Conservation (phyloP, 2,329 filamentous ascomycete species). For the Colletotrichum trifolii region DNA sequence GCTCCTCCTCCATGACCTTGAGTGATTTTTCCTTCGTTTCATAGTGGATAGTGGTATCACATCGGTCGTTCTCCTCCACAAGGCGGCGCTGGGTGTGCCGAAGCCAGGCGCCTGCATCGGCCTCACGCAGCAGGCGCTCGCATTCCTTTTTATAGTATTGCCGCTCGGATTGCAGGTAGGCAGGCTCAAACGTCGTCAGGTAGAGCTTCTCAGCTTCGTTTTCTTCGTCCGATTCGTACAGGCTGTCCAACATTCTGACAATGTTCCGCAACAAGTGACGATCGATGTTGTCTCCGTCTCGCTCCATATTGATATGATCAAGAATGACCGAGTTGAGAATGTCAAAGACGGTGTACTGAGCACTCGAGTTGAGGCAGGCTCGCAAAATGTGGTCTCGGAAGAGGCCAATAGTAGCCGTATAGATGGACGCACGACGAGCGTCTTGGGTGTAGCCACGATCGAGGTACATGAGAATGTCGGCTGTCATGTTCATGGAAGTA, state of each 20-base stretch:
- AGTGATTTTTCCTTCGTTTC: constrained; percentile 79
- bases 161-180: constrained; percentile 77
- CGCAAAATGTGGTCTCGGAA: constrained; percentile 89
- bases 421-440: constrained; percentile 78
- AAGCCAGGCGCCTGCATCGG: constrained; percentile 85
- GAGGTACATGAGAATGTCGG: constrained; percentile 97
- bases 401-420: constrained; percentile 83
- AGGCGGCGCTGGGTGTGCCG: constrained; percentile 79
- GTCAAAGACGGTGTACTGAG: constrained; percentile 69
- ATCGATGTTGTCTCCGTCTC: constrained; percentile 90
- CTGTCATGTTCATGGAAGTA: constrained; percentile 94
- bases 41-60: constrained; percentile 81
- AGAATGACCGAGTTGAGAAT: constrained; percentile 85
- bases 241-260: constrained; percentile 86
- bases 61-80: constrained; percentile 83
- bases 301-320: constrained; percentile 92
- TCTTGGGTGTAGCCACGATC: constrained; percentile 86
- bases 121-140: constrained; percentile 77
- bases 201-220: constrained; percentile 85
- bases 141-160: constrained; percentile 83
- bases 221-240: constrained; percentile 86
- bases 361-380: constrained; percentile 60
- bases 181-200: constrained; percentile 81
- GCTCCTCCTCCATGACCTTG: constrained; percentile 80
- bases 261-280: constrained; percentile 84